Percentiles rank a stretch among this genome's conserved stretches.
phyloP scores from a whole-genome alignment of 2,329 filamentous ascomycete genomes.

The Epichloe sp. region DNA sequence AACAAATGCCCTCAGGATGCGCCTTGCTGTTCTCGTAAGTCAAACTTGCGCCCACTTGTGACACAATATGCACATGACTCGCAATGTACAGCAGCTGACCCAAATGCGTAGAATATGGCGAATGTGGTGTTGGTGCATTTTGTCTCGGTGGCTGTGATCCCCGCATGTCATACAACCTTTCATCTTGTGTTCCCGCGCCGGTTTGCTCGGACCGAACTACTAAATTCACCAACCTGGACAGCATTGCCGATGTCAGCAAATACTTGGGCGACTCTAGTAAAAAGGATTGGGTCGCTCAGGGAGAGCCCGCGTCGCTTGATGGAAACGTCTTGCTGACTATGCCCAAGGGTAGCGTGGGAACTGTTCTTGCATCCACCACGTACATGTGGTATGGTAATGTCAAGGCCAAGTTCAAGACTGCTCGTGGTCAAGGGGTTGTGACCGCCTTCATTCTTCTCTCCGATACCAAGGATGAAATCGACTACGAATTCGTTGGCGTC shows the following conservation, averaged over 20 bases:
- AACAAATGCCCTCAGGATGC: constrained; percentile 55
- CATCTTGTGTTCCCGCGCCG: constrained; percentile 75
- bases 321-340: constrained; percentile 75
- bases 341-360: constrained; percentile 73
- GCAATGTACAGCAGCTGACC: constrained; percentile 8
- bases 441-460: constrained; percentile 92
- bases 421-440: constrained; percentile 78
- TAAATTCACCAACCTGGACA: constrained; percentile 59
- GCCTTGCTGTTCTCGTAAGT: constrained; percentile 74
- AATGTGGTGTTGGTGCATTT: constrained; percentile 88
- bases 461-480: constrained; percentile 95
- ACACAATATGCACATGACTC: neutral
- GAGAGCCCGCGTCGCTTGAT: constrained; percentile 55
- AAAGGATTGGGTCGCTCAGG: constrained; percentile 83
- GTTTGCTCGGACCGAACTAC: constrained; percentile 65
- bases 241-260: constrained; percentile 55
- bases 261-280: constrained; percentile 75
- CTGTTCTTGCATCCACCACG: constrained; percentile 66
- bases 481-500: constrained; percentile 85
- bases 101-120: constrained; percentile 58
- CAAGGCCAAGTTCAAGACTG: constrained; percentile 72
- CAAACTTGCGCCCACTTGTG: neutral
- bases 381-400: constrained; percentile 98
- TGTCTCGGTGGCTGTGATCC: constrained; percentile 94
- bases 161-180: constrained; percentile 65